phyloP scores from a whole-genome alignment of 2,329 filamentous ascomycete genomes.

The Cyclaneusma minus region DNA sequence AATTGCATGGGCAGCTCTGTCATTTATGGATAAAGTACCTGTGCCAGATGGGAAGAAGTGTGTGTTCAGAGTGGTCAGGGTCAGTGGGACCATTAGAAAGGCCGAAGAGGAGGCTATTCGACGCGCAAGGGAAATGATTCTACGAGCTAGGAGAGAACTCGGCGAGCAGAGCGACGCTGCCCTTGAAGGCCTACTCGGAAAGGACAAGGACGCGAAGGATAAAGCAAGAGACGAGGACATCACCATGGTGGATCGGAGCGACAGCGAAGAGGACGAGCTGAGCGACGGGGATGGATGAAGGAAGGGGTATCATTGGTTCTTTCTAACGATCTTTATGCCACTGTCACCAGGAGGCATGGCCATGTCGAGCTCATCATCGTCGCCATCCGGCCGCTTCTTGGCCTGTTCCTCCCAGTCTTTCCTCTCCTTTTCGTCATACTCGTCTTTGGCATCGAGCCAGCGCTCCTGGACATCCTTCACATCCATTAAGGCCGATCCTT shows the following conservation, averaged over 20 bases:
- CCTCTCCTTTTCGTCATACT: constrained; percentile 67
- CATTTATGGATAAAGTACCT: constrained; percentile 59
- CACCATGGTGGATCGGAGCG: constrained; percentile 28
- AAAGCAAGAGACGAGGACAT: constrained; percentile 21
- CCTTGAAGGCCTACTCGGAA: constrained; percentile 24
- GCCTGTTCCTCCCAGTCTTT: constrained; percentile 63
- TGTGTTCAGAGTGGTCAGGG: constrained; percentile 69
- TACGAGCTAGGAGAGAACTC: constrained; percentile 42
- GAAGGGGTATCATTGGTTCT: constrained; percentile 34
- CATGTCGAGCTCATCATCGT: constrained; percentile 29
- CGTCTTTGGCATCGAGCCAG: constrained; percentile 84
- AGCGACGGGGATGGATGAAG: constrained; percentile 26
- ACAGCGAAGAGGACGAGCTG: constrained; percentile 30
- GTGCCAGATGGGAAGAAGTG: constrained; percentile 45
- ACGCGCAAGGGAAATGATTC: constrained; percentile 56
- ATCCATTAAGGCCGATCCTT: constrained; percentile 59
- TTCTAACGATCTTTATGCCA: constrained; percentile 57
- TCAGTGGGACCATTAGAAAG: constrained; percentile 87
- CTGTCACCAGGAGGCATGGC: constrained; percentile 34
- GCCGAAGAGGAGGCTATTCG: constrained; percentile 80
- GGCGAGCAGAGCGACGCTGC: constrained; percentile 21
- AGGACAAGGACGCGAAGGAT: constrained; percentile 12
- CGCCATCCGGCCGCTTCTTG: constrained; percentile 23
- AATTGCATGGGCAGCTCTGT: constrained; percentile 79
- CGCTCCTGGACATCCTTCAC: constrained; percentile 85